A percentile compares a stretch with the other conserved stretches of the same genome.
These are phyloP conservation scores for Entomortierella beljakovae DNA, from an alignment of 192 early-diverging fungal genomes.

Conservation along the genomic window DNA sequence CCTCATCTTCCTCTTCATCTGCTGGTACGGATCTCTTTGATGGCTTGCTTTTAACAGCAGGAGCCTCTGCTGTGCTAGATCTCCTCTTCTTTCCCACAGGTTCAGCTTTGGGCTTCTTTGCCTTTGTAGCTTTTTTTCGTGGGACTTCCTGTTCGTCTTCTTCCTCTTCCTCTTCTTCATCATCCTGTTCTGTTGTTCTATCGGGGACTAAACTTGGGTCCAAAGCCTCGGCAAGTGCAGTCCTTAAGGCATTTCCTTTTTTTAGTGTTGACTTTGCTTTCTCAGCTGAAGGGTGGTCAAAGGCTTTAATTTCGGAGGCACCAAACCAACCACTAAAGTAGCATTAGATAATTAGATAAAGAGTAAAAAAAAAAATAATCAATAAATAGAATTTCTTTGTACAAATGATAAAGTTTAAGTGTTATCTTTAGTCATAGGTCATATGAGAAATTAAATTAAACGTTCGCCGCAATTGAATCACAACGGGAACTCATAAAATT, in stretches of 20 bases:
- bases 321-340: slow-evolving; percentile 56
- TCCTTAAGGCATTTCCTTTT: slow-evolving; percentile 29
- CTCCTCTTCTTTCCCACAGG: slow-evolving; percentile 38
- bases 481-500: slow-evolving; percentile 1
- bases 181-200: slow-evolving; percentile 2
- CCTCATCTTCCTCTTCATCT: slow-evolving; percentile 36
- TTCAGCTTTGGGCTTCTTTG: slow-evolving; percentile 37
- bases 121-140: slow-evolving; percentile 30
- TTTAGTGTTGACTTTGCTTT: slow-evolving; percentile 32
- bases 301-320: slow-evolving; percentile 46
- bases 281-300: slow-evolving; percentile 44
- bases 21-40: slow-evolving; percentile 34
- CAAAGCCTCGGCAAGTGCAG: slow-evolving; percentile 36
- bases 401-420: not conserved
- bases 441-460: slow-evolving; percentile 13
- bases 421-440: not conserved
- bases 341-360: too few species aligned
- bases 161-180: slow-evolving; percentile 38
- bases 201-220: slow-evolving; percentile 30
- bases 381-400: not conserved
- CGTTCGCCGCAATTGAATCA: slow-evolving; percentile 19
- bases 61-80: slow-evolving; percentile 24
- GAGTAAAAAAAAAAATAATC: not conserved
- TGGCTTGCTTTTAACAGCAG: slow-evolving; percentile 27
- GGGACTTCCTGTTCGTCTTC: not conserved